These are phyloP conservation scores for Candida dendrica DNA, from an alignment of 805 yeast genomes.

Conservation along the genomic window DNA sequence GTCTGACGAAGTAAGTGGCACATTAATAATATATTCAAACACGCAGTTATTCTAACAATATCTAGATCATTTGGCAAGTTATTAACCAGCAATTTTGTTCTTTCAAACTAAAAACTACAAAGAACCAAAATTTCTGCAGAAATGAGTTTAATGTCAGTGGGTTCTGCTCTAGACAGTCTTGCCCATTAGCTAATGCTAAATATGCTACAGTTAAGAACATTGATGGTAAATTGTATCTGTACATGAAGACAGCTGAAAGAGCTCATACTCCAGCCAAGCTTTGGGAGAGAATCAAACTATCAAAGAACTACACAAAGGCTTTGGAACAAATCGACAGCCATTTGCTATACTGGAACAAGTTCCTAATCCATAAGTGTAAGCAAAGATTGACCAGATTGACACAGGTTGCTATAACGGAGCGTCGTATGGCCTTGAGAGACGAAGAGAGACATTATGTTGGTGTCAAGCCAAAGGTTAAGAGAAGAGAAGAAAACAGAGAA, in stretches of 20 bases:
- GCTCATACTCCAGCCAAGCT: constrained; percentile 89
- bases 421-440: constrained; percentile 83
- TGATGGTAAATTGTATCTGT: constrained; percentile 73
- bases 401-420: constrained; percentile 91
- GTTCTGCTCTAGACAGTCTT: constrained; percentile 84
- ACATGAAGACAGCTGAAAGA: constrained; percentile 97
- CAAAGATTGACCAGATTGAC: constrained; percentile 92
- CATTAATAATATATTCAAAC: background rate
- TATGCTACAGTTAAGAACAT: constrained; percentile 82
- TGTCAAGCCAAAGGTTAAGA: constrained; percentile 85
- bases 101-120: constrained; percentile 82
- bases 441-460: constrained; percentile 94
- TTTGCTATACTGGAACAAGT: constrained; percentile 88
- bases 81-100: constrained; percentile 95
- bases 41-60: background rate
- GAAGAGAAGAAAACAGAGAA: constrained; percentile 92
- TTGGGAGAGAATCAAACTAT: constrained; percentile 92
- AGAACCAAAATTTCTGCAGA: constrained; percentile 87
- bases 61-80: constrained; percentile 93
- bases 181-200: constrained; percentile 92
- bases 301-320: constrained; percentile 85
- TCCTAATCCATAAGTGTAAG: constrained; percentile 86
- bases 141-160: constrained; percentile 96
- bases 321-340: constrained; percentile 83
- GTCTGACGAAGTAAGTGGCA: constrained; percentile 20